phyloP scores from a whole-genome alignment of 2,329 filamentous ascomycete species.

The Claviceps purpurea region DNA sequence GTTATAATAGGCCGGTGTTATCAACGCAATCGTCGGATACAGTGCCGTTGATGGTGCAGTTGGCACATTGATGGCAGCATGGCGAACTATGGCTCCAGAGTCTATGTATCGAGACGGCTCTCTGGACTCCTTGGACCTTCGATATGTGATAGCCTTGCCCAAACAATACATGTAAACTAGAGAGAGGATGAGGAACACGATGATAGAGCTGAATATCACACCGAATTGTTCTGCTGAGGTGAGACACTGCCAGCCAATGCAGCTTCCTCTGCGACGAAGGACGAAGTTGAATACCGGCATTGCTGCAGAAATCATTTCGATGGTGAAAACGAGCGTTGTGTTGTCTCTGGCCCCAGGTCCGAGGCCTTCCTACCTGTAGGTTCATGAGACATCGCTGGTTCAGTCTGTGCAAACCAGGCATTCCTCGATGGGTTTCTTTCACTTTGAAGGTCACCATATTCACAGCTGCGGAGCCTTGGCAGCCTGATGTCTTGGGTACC shows the following conservation, averaged over 20 bases:
- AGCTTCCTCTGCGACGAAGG: constrained; percentile 7
- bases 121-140: background rate
- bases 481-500: background rate
- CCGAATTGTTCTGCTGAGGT: constrained; percentile 23
- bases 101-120: background rate
- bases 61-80: background rate
- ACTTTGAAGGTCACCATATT: background rate
- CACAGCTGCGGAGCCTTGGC: background rate
- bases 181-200: constrained; percentile 16
- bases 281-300: background rate
- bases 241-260: constrained; percentile 27
- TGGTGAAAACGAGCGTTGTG: background rate
- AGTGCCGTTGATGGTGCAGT: background rate
- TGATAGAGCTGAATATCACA: constrained; percentile 23
- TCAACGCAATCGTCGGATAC: background rate
- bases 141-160: constrained; percentile 11
- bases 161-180: constrained; percentile 23
- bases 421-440: background rate
- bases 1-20: background rate
- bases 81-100: background rate
- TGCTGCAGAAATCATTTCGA: background rate
- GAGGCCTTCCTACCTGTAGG: no score
- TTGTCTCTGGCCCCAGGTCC: background rate
- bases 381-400: background rate
- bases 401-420: background rate